A percentile compares a stretch with the other conserved stretches of the same genome.
These are phyloP conservation scores for Pogostemon cablin DNA, from an alignment of 257 asterid species.

Conservation along the genomic window DNA sequence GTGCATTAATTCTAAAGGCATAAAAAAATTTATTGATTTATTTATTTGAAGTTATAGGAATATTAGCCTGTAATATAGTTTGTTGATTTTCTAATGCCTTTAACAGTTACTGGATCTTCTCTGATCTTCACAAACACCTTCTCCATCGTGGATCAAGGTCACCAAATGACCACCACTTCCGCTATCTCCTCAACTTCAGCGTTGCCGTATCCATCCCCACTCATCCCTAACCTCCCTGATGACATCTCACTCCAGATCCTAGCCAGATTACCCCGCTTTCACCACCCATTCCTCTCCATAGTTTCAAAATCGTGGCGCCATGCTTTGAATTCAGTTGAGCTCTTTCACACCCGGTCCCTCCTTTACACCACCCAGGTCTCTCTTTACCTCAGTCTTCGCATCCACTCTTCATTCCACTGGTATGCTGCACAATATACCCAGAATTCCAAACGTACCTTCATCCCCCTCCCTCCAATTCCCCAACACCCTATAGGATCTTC, in stretches of 20 bases:
- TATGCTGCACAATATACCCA: constrained; percentile 44
- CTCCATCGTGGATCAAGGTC: constrained; percentile 39
- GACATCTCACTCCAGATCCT: constrained; percentile 74
- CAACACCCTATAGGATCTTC: constrained; percentile 71
- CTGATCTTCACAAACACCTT: not conserved
- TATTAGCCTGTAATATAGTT: too few species aligned
- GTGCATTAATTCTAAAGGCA: too few species aligned
- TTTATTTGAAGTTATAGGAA: too few species aligned
- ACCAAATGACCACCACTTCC: constrained; percentile 25
- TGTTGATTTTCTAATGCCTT: too few species aligned
- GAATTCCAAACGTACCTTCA: constrained; percentile 34
- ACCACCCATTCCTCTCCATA: constrained; percentile 60
- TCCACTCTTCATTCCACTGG: constrained; percentile 63
- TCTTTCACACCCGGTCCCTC: constrained; percentile 63
- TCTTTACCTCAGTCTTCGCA: constrained; percentile 65
- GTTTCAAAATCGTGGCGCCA: constrained; percentile 81
- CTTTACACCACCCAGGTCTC: constrained; percentile 58
- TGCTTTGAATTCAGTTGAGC: constrained; percentile 48
- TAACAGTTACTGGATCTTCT: too few species aligned
- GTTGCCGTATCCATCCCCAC: constrained; percentile 27
- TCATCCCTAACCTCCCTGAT: constrained; percentile 70
- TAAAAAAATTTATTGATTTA: too few species aligned
- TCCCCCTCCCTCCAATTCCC: constrained; percentile 60
- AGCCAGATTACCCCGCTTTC: constrained; percentile 68
- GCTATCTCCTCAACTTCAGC: constrained; percentile 19